Base-by-base conservation (phyloP, 805 yeast genomes). In the Myxozyma geophila region DNA sequence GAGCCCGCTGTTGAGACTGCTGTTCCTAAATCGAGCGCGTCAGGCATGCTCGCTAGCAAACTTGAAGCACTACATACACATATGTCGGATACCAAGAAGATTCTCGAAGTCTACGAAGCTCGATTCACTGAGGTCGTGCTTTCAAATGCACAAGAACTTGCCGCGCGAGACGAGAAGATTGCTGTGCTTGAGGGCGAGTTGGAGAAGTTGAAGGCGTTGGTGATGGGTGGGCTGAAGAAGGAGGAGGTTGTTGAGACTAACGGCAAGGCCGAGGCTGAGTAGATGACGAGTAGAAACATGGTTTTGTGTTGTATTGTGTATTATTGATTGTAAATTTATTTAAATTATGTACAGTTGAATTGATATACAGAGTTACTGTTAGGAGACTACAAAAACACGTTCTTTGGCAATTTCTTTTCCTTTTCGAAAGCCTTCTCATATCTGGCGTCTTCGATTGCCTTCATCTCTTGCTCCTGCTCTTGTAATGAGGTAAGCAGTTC, bases 151-250 rank as follows among this genome's bases (percentile, higher is more conserved):
- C 52, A 60, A 35, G 66, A 72, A 49, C 70, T 70, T 37, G 69
- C 59, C 10, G 60, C 53, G 13, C 66, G 67, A 9, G 71, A 70
- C 43, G 61, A 54, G 41, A 62, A 69, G 39, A 66, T 72, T 43
- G 64, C 47, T 40, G 49, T 54, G 8, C 65, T 72, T 44, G 74
- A 72, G 59, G 53, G 41, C 12, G 68, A 71, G 63, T 19, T 72
- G 33, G 57, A 35, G 13, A 59, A 58, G 58, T 53, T 67, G 54
- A 55, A 47, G 58, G 39, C n/a, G 33, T 47, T 47, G 10, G 49
- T 58, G 19, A 13, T 44, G 28, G 59, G 50, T 8, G 40, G 36
- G 33, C 33, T 33, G 40, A 48, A 39, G 46, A 39, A 19, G 35
- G 59, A 39, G 36, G 36, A 39, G 10, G 58, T 23, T 13, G 10